A percentile compares a stretch with the other conserved stretches of the same genome.
Evolutionary conservation across 2,329 filamentous ascomycete genomes (phyloP).

Genomic region (Conoideocrella luteorostrata): DNA sequence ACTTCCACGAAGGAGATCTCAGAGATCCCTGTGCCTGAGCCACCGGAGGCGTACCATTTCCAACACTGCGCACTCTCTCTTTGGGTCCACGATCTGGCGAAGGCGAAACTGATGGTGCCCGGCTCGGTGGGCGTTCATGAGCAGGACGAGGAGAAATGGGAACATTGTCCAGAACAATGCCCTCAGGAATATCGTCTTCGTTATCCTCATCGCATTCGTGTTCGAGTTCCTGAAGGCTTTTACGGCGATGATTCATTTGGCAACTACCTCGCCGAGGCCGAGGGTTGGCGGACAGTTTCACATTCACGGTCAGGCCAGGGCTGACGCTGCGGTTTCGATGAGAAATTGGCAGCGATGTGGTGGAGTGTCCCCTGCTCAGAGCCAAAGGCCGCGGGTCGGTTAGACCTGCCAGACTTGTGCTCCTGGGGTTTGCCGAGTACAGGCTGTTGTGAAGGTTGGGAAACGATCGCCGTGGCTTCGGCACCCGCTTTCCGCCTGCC

Average conservation of each 20-base stretch:
- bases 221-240: conserved; percentile 65
- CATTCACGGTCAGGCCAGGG: conserved; percentile 39
- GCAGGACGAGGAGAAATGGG: conserved; percentile 69
- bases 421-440: conserved; percentile 43
- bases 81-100: conserved; percentile 47
- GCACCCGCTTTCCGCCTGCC: conserved; percentile 22
- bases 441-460: conserved; percentile 40
- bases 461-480: conserved; percentile 33
- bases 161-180: conserved; percentile 73
- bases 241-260: conserved; percentile 60
- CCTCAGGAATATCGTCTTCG: conserved; percentile 71
- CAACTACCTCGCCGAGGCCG: conserved; percentile 58
- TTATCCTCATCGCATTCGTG: conserved; percentile 72
- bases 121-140: conserved; percentile 48
- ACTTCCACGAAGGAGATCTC: conserved; percentile 49
- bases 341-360: conserved; percentile 30
- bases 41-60: conserved; percentile 58
- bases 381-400: conserved; percentile 28
- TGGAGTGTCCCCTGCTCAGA: conserved; percentile 22
- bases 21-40: conserved; percentile 54
- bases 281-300: conserved; percentile 24
- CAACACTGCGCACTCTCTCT: conserved; percentile 47
- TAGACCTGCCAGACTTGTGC: conserved; percentile 37
- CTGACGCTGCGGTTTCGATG: conserved; percentile 46
- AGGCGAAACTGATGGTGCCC: conserved; percentile 44